phyloP scores from a whole-genome alignment of 2,329 filamentous ascomycete species.

The Colletotrichum agaves region DNA sequence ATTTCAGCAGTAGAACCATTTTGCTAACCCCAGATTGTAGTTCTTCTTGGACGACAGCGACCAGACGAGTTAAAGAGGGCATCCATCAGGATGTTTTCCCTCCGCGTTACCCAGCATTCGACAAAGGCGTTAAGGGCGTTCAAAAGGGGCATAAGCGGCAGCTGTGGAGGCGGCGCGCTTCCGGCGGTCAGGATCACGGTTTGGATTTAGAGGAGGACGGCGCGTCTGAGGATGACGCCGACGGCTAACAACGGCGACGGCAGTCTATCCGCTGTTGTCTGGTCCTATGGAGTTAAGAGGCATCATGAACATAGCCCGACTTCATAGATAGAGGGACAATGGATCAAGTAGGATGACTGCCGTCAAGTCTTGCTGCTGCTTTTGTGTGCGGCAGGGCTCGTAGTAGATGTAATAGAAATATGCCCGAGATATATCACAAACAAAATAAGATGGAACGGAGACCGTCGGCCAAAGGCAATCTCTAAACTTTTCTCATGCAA shows the following conservation, averaged over 20 bases:
- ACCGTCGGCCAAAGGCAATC: constrained; percentile 14
- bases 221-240: constrained; percentile 67
- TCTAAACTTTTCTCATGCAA: constrained; percentile 8
- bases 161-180: constrained; percentile 42
- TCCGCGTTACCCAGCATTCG: constrained; percentile 50
- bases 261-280: constrained; percentile 75
- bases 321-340: constrained; percentile 66
- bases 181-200: constrained; percentile 45
- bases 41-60: constrained; percentile 92
- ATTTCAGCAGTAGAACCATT: neutral
- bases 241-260: constrained; percentile 68
- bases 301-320: constrained; percentile 22
- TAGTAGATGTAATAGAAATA: constrained; percentile 39
- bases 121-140: constrained; percentile 63
- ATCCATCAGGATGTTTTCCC: constrained; percentile 47
- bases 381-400: constrained; percentile 47
- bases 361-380: constrained; percentile 54
- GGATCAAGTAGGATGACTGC: constrained; percentile 72
- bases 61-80: constrained; percentile 70
- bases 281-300: constrained; percentile 58
- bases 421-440: constrained; percentile 7
- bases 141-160: constrained; percentile 53
- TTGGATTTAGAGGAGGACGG: constrained; percentile 57
- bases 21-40: constrained; percentile 54
- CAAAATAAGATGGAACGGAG: constrained; percentile 6